Evolutionary conservation across 805 yeast genomes (phyloP).

Genomic region (Nakazawaea holstii): DNA sequence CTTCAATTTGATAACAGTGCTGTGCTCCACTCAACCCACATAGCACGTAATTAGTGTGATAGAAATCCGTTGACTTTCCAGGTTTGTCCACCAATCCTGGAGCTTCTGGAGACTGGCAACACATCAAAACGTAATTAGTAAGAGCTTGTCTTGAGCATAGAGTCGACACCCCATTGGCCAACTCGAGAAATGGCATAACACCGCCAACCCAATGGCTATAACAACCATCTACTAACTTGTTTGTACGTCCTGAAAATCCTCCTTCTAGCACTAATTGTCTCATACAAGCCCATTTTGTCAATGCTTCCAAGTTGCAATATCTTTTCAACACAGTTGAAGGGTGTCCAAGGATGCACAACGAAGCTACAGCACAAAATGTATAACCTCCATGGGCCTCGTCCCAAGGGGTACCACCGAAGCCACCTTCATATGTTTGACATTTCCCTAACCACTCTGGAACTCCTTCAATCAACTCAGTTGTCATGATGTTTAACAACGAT

Average conservation of each 20-base stretch:
- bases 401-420: slow-evolving; percentile 78
- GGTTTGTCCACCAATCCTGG: slow-evolving; percentile 94
- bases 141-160: slow-evolving; percentile 46
- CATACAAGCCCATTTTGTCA: slow-evolving; percentile 62
- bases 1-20: slow-evolving; percentile 28
- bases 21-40: slow-evolving; percentile 68
- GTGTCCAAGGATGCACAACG: slow-evolving; percentile 41
- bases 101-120: slow-evolving; percentile 57
- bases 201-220: slow-evolving; percentile 97
- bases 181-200: slow-evolving; percentile 56
- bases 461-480: slow-evolving; percentile 51
- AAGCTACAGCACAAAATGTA: slow-evolving; percentile 82
- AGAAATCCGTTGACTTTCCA: slow-evolving; percentile 71
- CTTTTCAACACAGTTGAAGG: slow-evolving; percentile 28
- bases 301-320: slow-evolving; percentile 38
- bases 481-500: slow-evolving; percentile 54
- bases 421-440: slow-evolving; percentile 95
- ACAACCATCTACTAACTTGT: slow-evolving; percentile 94
- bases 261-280: slow-evolving; percentile 76
- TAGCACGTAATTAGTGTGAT: slow-evolving; percentile 84
- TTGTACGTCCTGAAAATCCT: slow-evolving; percentile 85
- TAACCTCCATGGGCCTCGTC: slow-evolving; percentile 98
- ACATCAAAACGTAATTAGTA: slow-evolving; percentile 60
- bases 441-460: slow-evolving; percentile 52
- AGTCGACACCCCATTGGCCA: slow-evolving; percentile 28